These are phyloP conservation scores for Blastobotrys muscicola DNA, from an alignment of 805 yeast genomes.

Conservation along the genomic window DNA sequence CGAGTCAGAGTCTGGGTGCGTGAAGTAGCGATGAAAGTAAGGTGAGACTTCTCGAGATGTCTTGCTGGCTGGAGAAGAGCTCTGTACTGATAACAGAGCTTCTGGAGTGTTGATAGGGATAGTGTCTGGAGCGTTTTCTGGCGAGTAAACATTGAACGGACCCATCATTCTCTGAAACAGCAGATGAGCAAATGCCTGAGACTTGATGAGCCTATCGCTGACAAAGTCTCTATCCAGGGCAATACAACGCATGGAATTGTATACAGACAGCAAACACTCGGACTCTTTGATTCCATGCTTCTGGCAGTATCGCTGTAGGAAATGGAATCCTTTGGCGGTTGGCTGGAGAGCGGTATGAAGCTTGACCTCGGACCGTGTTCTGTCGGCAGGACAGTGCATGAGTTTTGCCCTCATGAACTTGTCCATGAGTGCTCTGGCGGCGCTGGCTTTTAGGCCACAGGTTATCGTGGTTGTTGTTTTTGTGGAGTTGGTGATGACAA, in stretches of 20 bases:
- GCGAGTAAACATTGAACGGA: conserved; percentile 52
- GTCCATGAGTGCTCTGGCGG: conserved; percentile 6
- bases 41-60: conserved; percentile 31
- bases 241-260: conserved; percentile 67
- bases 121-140: conserved; percentile 42
- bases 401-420: conserved; percentile 25
- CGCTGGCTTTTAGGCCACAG: conserved; percentile 9
- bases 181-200: conserved; percentile 54
- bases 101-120: conserved; percentile 3
- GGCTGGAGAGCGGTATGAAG: conserved; percentile 48
- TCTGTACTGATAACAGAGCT: not conserved
- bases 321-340: conserved; percentile 81
- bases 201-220: conserved; percentile 51
- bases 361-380: conserved; percentile 47
- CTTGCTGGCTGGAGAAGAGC: not conserved
- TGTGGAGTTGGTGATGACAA: conserved; percentile 39
- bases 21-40: conserved; percentile 63
- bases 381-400: conserved; percentile 64
- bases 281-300: conserved; percentile 38
- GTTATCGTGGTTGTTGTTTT: conserved; percentile 31
- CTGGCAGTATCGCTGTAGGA: conserved; percentile 51
- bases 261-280: conserved; percentile 40
- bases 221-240: conserved; percentile 52
- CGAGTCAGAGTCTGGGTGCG: conserved; percentile 83
- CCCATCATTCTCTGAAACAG: conserved; percentile 61